Percentiles rank a stretch among this genome's conserved stretches.
Conservation (phyloP, 192 early-diverging fungal species). For the Coemansia sp. region DNA sequence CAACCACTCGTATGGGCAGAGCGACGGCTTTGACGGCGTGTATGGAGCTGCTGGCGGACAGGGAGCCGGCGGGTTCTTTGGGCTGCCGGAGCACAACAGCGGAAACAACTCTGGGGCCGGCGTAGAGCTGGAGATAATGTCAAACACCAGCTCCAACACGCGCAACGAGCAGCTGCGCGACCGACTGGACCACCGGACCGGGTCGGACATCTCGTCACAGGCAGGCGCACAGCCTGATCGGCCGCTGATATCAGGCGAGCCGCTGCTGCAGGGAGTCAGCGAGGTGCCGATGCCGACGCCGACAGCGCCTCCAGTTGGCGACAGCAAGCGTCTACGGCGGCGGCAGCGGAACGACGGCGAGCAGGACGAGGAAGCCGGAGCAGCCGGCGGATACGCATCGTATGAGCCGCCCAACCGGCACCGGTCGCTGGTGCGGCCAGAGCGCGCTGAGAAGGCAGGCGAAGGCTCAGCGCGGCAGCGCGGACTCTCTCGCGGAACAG, state of each 20-base stretch:
- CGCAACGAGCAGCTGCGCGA: constrained; percentile 40
- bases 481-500: constrained; percentile 17
- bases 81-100: constrained; percentile 14
- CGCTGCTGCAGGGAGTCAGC: constrained; percentile 43
- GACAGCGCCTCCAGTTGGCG: constrained; percentile 12
- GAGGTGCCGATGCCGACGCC: constrained; percentile 26
- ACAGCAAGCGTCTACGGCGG: constrained; percentile 28
- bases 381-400: constrained; percentile 23
- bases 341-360: constrained; percentile 8
- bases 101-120: constrained; percentile 22
- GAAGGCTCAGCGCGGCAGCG: constrained; percentile 46
- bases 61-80: constrained; percentile 32
- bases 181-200: constrained; percentile 45
- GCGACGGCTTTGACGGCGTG: constrained; percentile 40
- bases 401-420: constrained; percentile 51
- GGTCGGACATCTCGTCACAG: constrained; percentile 50
- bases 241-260: constrained; percentile 42
- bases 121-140: constrained; percentile 51
- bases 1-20: constrained; percentile 18
- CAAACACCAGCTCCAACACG: constrained; percentile 47
- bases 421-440: constrained; percentile 70
- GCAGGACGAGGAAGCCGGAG: constrained; percentile 26
- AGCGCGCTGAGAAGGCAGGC: constrained; percentile 57
- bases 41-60: constrained; percentile 7
- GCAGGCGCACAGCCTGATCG: constrained; percentile 36